Evolutionary conservation across 1,284 basidiomycete species (phyloP), one percentile per base, ranked within the genome.

Genomic region (Moniliella sp.): DNA sequence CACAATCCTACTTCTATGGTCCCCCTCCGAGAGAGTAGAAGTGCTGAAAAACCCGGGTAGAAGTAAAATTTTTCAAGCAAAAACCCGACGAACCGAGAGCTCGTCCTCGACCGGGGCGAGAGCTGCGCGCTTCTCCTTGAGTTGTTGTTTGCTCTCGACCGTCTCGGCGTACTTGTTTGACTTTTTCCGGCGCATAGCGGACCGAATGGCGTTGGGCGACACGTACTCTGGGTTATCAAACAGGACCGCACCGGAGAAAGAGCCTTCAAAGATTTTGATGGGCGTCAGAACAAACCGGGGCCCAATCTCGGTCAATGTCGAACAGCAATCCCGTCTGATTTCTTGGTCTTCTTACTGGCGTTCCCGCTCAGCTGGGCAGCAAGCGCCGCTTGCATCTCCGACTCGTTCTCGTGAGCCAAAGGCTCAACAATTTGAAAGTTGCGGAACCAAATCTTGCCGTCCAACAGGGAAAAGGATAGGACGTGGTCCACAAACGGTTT

Each of bases 401-500:
- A 41, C 28, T 46, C 42, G 34, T 50, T 46, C 15, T 43, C 35
- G 56, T 68, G 68, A 7, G 21, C 21, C 21, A 23, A 23, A 43
- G 67, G 67, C 40, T 70, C 67, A 44, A 71, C 64, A 40, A 70
- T 69, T 63, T 97, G 88, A 67, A 79, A 97, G 64, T 94, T 94
- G 45, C 91, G 74, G 70, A 97, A 94, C 91, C 91, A 99, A 45
- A 97, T 82, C 62, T 93, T 94, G 60, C 73, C 72, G 67, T 99
- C 91, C 26, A 91, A 69, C 32, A 97, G 71, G 13, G 84, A 91
- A 63, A 99, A 97, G 27, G 82, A 81, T 42, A 97, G 70, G 52
- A 97, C 75, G 57, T 97, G 91, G 64, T 99, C 91, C 49, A 99
- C 74, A 64, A 99, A 99, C 1, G 91, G 91, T 62, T 99, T 99